Percentiles rank a stretch among this genome's conserved stretches.
These are phyloP conservation scores for Brassica hybrid DNA, from an alignment of 441 rosid genomes.

Conservation along the genomic window DNA sequence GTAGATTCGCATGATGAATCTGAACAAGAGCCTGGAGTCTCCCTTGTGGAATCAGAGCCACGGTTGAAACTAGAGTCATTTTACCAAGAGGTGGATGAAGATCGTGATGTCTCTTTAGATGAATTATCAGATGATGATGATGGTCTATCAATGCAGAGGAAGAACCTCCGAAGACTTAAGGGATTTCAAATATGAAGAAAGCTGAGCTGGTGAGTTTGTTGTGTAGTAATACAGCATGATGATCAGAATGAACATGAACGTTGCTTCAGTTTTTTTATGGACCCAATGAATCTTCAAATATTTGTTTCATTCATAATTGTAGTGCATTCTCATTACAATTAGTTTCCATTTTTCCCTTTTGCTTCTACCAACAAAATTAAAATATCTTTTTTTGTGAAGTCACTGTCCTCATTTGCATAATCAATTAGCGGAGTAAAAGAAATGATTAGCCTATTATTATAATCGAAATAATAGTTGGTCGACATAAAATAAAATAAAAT, in stretches of 20 bases:
- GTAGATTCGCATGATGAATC: constrained; percentile 43
- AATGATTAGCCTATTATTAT: constrained; percentile 1
- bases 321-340: neutral
- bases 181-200: constrained; percentile 84
- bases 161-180: constrained; percentile 55
- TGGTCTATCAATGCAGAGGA: constrained; percentile 37
- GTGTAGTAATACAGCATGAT: constrained; percentile 10
- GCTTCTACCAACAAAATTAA: neutral
- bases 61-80: constrained; percentile 36
- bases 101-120: constrained; percentile 37
- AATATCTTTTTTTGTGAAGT: neutral
- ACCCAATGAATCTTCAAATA: constrained; percentile 1
- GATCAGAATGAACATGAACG: constrained; percentile 12
- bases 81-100: constrained; percentile 31
- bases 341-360: neutral
- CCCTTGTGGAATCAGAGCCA: constrained; percentile 28
- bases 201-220: constrained; percentile 62
- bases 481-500: neutral
- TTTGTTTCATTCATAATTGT: constrained; percentile 19
- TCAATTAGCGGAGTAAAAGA: constrained; percentile 16
- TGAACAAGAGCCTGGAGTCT: constrained; percentile 32
- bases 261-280: constrained; percentile 13
- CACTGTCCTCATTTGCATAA: neutral
- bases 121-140: constrained; percentile 40
- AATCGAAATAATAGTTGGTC: neutral